Conservation (phyloP, 129 eudicot species). For the Lactuca sativa region DNA sequence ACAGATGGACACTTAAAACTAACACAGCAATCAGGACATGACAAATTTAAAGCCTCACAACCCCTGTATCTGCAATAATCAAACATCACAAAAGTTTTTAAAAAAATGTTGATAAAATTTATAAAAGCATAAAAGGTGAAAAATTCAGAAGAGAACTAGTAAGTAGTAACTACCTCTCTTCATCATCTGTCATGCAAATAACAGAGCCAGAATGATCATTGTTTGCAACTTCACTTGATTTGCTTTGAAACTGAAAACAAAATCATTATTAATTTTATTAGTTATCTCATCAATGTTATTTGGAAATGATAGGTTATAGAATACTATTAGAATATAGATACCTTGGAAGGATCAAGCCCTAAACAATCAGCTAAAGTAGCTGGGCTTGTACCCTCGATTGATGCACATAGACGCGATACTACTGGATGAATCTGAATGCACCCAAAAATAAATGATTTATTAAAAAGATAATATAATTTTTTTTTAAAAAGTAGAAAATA, state of each 20-base stretch:
- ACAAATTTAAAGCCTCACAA: conserved; percentile 72
- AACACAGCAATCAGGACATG: conserved; percentile 89
- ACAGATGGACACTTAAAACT: conserved; percentile 75
- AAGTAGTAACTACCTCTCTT: conserved; percentile 68
- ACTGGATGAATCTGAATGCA: conserved; percentile 92
- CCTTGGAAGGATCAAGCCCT: conserved; percentile 99
- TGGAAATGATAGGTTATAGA: background rate
- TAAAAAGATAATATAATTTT: conserved; percentile 11
- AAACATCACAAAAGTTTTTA: background rate
- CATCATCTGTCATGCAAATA: conserved; percentile 59
- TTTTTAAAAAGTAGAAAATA: background rate
- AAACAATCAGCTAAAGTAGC: conserved; percentile 94
- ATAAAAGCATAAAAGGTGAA: too few species aligned
- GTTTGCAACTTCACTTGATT: conserved; percentile 54
- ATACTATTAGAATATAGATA: conserved; percentile 5
- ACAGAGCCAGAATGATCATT: conserved; percentile 69
- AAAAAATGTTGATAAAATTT: too few species aligned
- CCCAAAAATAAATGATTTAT: background rate
- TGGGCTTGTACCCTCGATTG: conserved; percentile 97
- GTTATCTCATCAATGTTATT: background rate
- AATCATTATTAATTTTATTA: conserved; percentile 4
- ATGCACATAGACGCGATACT: conserved; percentile 95
- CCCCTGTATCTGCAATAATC: conserved; percentile 65
- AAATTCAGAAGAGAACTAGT: background rate
- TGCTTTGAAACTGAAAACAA: conserved; percentile 72